These are phyloP conservation scores for Yarrowia yakushimensis DNA, from an alignment of 805 yeast species.

Conservation along the genomic window DNA sequence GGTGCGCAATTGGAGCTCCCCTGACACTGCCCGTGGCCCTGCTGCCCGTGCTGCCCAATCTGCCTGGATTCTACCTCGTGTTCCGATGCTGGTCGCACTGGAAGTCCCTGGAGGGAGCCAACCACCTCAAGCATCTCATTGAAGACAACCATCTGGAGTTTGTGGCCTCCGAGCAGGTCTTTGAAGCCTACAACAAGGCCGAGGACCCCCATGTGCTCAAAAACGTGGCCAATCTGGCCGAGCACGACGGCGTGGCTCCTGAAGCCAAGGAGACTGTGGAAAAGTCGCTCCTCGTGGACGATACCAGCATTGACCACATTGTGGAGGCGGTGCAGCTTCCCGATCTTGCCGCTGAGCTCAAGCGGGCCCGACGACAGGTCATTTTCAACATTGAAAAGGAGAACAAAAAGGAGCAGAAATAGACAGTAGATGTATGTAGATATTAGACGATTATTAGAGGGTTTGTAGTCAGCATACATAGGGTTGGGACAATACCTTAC, in stretches of 20 bases:
- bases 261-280: not conserved
- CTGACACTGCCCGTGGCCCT: constrained; percentile 74
- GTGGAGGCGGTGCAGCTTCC: constrained; percentile 43
- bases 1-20: constrained; percentile 63
- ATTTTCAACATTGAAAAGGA: constrained; percentile 23
- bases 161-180: constrained; percentile 26
- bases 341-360: constrained; percentile 33
- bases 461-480: too few species aligned
- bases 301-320: constrained; percentile 46
- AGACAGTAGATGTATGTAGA: not conserved
- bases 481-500: too few species aligned
- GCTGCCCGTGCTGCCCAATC: constrained; percentile 83
- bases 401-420: not conserved
- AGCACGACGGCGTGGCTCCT: not conserved
- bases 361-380: constrained; percentile 33
- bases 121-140: constrained; percentile 59
- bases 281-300: constrained; percentile 40
- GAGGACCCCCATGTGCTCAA: constrained; percentile 35
- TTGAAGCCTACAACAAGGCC: constrained; percentile 32
- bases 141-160: constrained; percentile 42
- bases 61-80: constrained; percentile 83
- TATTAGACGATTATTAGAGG: not conserved
- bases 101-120: constrained; percentile 72
- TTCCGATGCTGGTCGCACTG: constrained; percentile 82
- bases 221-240: not conserved